Base-by-base conservation (phyloP, 1,284 basidiomycete species). In the Phlebopus sp. region DNA sequence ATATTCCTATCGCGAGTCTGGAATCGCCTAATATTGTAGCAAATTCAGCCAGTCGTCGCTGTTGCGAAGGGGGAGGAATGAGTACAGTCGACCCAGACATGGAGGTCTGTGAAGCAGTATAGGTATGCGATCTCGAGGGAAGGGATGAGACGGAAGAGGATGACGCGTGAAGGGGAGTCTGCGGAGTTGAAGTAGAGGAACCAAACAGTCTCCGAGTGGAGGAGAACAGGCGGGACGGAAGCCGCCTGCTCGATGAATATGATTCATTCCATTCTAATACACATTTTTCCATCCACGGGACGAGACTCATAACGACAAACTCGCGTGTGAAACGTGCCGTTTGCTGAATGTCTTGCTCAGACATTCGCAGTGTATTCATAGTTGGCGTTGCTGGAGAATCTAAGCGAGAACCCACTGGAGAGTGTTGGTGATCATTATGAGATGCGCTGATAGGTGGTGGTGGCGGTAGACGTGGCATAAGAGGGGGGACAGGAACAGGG, bases 271-370 rank as follows among this genome's bases (percentile, higher is more conserved):
- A 97, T 50, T 97, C 91, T 39, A 93, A 64, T 1, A 97, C 87
- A 60, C 85, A 87, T 56, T 89, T 89, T 70, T 99, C 96, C 91
- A 99, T 94, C 86, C 90, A 97, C 0, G 96, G 96, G 3, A 98
- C 71, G 30, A 99, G 72, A 58, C 89, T 94, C 81, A 93, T 92
- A 4, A 88, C 85, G 2, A 93, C 79, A 56, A 98, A 87, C 64
- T 98, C 96, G 37, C 95, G 81, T 5, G 93, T 79, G 56, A 98
- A 93, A 37, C 82, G 80, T 0, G 85, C 85, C 19, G 90, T 81
- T 51, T 84, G 80, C 51, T 88, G 81, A 9, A 94, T 88, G 66
- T 98, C 95, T 39, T 77, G 76, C 50, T 90, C 82, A 6, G 76
- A 76, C 63, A 97, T 70, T 32, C 72, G 73, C 32, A 86, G 59